These are phyloP conservation scores for Austroboletus niveus DNA, from an alignment of 1,284 basidiomycete genomes.

Conservation along the genomic window DNA sequence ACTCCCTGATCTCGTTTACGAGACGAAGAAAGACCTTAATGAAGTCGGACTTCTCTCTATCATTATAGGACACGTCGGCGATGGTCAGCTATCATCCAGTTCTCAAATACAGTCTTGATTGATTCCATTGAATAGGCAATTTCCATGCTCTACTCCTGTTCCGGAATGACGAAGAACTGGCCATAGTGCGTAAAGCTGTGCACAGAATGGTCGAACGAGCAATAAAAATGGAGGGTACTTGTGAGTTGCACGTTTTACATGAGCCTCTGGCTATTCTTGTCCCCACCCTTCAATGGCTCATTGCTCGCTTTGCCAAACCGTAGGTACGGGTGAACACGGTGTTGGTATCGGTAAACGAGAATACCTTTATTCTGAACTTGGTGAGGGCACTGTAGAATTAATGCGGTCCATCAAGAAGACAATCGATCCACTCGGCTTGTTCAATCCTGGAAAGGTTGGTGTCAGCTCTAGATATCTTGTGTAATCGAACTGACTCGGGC, in stretches of 20 bases:
- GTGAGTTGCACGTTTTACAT: constrained; percentile 36
- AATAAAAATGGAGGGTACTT: constrained; percentile 75
- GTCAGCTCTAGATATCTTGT: background rate
- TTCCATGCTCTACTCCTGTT: constrained; percentile 62
- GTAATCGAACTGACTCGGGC: background rate
- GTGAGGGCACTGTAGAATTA: constrained; percentile 75
- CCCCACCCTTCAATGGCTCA: background rate
- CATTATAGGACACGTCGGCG: constrained; percentile 83
- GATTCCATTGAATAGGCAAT: constrained; percentile 40
- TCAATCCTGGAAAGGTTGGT: constrained; percentile 83
- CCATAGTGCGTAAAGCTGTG: constrained; percentile 50
- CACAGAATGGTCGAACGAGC: constrained; percentile 72
- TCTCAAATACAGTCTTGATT: background rate
- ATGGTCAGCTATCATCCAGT: constrained; percentile 53
- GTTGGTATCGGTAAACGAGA: constrained; percentile 84
- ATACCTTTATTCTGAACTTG: constrained; percentile 76
- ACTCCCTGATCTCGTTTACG: constrained; percentile 72
- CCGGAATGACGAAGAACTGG: constrained; percentile 57
- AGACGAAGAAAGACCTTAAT: constrained; percentile 73
- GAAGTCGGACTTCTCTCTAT: constrained; percentile 58
- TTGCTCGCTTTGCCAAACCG: background rate
- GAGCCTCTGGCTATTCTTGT: too few species aligned
- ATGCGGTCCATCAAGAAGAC: constrained; percentile 83
- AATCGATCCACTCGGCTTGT: constrained; percentile 74
- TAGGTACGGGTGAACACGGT: constrained; percentile 83